Evolutionary conservation across 441 rosid species (phyloP), one percentile per base, ranked within the genome.

Genomic region (Populus tomentosa): DNA sequence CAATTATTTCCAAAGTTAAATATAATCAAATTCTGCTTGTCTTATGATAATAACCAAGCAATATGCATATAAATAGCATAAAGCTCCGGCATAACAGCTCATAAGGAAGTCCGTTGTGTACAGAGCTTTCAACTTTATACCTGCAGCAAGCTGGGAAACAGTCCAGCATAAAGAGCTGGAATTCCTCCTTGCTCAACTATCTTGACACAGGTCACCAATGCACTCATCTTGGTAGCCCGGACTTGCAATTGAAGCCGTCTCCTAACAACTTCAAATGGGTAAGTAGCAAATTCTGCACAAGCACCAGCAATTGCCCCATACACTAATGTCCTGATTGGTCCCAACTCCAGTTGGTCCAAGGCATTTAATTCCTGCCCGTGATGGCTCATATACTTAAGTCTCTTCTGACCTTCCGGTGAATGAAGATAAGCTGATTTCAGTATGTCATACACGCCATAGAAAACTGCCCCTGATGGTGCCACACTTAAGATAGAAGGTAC

Each of bases 271-370:
- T 91, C 98, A 77, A 91, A 91, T 11, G 97, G 94, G 76, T 91
- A 93, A 20, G 97, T 90, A 10, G 93, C 87, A 77, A 88, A 94
- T 84, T 93, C 97, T 18, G 98, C 90, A 84, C 97, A 91, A 70
- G 97, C 98, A 77, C 98, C 94, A 18, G 97, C 84, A 28, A 91
- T 18, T 71, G 97, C 98, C 74, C 95, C 98, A 67, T 93, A 88
- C 2, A 93, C 50, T 69, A 91, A 86, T 38, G 98, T 93, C 84
- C 94, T 86, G 7, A 88, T 46, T 18, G 98, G 91, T 77, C 95
- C 95, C 86, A 93, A 80, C 86, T 91, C 97, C 7, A 93, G 90
- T 84, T 81, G 86, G 72, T 87, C 91, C 24, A 91, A 81, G 80
- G 94, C 93, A 82, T 87, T 91, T 79, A 91, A 81, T 74, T 89